Evolutionary conservation across 2,329 filamentous ascomycete species (phyloP), one percentile per base, ranked within the genome.

Genomic region (Fusarium albosuccineum): DNA sequence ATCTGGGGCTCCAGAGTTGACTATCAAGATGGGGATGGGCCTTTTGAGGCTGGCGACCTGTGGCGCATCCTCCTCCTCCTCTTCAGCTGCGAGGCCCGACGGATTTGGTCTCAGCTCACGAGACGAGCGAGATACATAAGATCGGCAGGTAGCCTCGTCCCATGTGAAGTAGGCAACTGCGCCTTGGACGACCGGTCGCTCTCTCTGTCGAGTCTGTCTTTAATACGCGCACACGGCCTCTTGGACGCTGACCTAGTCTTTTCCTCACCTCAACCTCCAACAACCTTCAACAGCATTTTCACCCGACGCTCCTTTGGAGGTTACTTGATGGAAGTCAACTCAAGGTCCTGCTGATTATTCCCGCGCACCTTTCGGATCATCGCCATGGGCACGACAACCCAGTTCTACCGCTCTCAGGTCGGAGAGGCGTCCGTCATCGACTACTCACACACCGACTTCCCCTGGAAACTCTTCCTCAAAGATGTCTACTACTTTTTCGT

Each of bases 381-480:
- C 26, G 55, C 39, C 63, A 80, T 79, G 77, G 68, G 65, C 54
- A 59, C 65, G 8, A 67, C 66, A 49, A 87, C 83, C 40, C 79
- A 83, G 52, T 88, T 87, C 76, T 85, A 87, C 71, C 84, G 83
- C 64, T 89, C 86, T 3, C 87, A 89, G 73, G 79, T 88, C 45
- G 87, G 87, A 57, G 86, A 84, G 62, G 75, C 80, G 54, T 81
- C 82, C n/a, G 82, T 87, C 71, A 87, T 86, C 75, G 87, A 84
- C 77, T 89, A 89, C 76, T 81, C 82, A 68, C 89, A 90, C 74
- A 90, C 87, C 9, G 86, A 88, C 68, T 77, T 81, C 68, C 86
- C 86, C 1, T 82, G 79, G 75, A 81, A 74, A 45, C 80, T 88
- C 49, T 75, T 88, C 51, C 74, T 78, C 45, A 84, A 81, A 75